Base-by-base conservation (phyloP, 2,329 filamentous ascomycete genomes). In the Graphiopsis chlorocephala region DNA sequence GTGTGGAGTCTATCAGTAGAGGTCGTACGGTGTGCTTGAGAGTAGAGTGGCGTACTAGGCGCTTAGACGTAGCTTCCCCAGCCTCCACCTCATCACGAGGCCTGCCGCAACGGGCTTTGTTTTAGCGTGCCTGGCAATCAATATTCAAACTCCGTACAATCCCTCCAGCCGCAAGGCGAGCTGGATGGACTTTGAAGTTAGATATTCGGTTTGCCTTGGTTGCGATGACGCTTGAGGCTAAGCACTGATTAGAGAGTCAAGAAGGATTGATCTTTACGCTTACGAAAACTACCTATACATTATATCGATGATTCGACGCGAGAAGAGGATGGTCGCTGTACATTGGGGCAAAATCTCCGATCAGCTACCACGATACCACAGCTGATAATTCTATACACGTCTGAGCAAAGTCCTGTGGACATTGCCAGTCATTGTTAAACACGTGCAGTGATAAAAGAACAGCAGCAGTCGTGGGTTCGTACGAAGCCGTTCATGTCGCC, bases 31-130 rank as follows among this genome's bases (percentile, higher is more conserved):
- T 53, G 50, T 53, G 50, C 50, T 53, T 31, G 50, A 29, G 59
- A 45, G 33, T 29, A 29, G 59, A 52, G 59, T 61, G 59, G 59
- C 59, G 59, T 61, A 25, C 35, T 56, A 17, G 26, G 56, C 55
- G 55, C 20, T 33, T 59, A 59, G 33, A 28, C 35, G 56, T 23
- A 23, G 23, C 23, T 28, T 55, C 50, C 52, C 52, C 52, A 56
- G 52, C 52, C n/a, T n/a, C n/a, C 56, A 47, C 48, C 56, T 28
- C 25, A 47, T 59, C 56, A 59, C 56, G 56, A 59, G 56, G 35
- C n/a, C 28, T 17, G 25, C 20, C 35, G 26, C 52, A 31, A 56
- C 38, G 56, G 56, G 50, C 5, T 53, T 28, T 53, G 50, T 11
- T 29, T 53, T 53, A 53, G 50, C 50, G 50, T 29, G 50, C 50